These are phyloP conservation scores for Akanthomyces dipterigenus DNA, from an alignment of 2,329 filamentous ascomycete species.

Conservation along the genomic window DNA sequence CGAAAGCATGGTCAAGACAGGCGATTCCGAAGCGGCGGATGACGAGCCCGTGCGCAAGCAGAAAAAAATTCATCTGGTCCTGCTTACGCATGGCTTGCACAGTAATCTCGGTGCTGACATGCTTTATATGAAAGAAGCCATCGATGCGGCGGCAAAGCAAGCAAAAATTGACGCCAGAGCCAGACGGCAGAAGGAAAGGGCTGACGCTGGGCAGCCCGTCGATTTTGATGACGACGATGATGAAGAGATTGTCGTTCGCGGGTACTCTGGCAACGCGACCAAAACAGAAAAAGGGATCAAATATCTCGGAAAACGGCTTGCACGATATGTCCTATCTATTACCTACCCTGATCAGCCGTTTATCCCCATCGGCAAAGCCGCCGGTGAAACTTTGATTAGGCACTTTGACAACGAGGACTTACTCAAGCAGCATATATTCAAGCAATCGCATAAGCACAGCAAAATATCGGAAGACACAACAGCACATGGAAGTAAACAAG, in stretches of 20 bases:
- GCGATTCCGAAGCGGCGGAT: slow-evolving; percentile 22
- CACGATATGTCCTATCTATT: slow-evolving; percentile 81
- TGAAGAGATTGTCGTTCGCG: slow-evolving; percentile 81
- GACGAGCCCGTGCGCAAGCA: slow-evolving; percentile 40
- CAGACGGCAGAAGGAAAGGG: slow-evolving; percentile 46
- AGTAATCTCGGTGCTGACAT: slow-evolving; percentile 95
- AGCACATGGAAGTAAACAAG: slow-evolving; percentile 38
- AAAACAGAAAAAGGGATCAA: slow-evolving; percentile 94
- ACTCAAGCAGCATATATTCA: slow-evolving; percentile 35
- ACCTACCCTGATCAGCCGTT: slow-evolving; percentile 94
- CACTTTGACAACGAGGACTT: slow-evolving; percentile 33
- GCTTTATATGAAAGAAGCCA: slow-evolving; percentile 95
- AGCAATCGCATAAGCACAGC: slow-evolving; percentile 54
- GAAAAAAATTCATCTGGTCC: slow-evolving; percentile 82
- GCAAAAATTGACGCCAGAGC: slow-evolving; percentile 62
- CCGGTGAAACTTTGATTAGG: slow-evolving; percentile 36
- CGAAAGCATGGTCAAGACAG: slow-evolving; percentile 28
- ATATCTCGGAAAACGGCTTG: slow-evolving; percentile 89
- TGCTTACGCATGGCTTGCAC: slow-evolving; percentile 90
- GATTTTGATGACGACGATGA: slow-evolving; percentile 50
- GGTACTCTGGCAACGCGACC: slow-evolving; percentile 83
- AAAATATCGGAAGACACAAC: slow-evolving; percentile 49
- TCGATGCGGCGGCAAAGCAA: slow-evolving; percentile 74
- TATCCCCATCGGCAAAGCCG: slow-evolving; percentile 54
- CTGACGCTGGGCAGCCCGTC: slow-evolving; percentile 17